Conservation (phyloP, 345 rosid genomes). For the Populus ilicifolia region DNA sequence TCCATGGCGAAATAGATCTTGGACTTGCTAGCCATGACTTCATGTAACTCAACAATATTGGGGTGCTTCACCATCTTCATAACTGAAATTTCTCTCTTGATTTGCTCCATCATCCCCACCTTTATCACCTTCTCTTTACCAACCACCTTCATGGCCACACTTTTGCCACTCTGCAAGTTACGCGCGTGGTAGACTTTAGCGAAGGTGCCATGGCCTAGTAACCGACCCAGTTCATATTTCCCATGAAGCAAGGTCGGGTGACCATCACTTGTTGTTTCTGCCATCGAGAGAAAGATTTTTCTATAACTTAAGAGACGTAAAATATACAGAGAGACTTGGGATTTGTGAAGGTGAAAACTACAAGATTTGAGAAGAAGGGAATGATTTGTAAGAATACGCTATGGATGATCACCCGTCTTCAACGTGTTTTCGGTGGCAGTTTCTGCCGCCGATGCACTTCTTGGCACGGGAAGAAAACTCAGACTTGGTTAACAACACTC, state of each 20-base stretch:
- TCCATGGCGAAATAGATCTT: constrained; percentile 96
- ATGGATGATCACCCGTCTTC: constrained; percentile 89
- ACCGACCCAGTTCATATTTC: constrained; percentile 79
- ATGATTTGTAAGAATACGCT: background rate
- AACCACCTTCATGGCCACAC: constrained; percentile 82
- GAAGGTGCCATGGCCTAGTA: constrained; percentile 82
- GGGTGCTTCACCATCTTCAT: constrained; percentile 94
- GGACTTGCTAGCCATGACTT: constrained; percentile 93
- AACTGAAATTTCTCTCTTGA: constrained; percentile 85
- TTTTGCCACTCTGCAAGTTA: constrained; percentile 51
- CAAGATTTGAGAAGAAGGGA: background rate
- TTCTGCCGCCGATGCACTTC: constrained; percentile 69
- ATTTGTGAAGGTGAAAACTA: background rate
- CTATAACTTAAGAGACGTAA: background rate
- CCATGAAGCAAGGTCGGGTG: constrained; percentile 55
- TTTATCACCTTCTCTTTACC: constrained; percentile 83
- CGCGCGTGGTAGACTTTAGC: constrained; percentile 83
- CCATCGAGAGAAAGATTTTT: background rate
- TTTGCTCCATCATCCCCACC: constrained; percentile 84
- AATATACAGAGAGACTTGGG: background rate
- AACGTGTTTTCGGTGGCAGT: constrained; percentile 90
- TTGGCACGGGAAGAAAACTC: constrained; percentile 32
- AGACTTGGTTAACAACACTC: constrained; percentile 12
- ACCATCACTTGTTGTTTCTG: constrained; percentile 1
- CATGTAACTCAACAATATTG: constrained; percentile 76